Evolutionary conservation across 768 basidiomycete genomes (phyloP).

Genomic region (Floccularia luteovirens): DNA sequence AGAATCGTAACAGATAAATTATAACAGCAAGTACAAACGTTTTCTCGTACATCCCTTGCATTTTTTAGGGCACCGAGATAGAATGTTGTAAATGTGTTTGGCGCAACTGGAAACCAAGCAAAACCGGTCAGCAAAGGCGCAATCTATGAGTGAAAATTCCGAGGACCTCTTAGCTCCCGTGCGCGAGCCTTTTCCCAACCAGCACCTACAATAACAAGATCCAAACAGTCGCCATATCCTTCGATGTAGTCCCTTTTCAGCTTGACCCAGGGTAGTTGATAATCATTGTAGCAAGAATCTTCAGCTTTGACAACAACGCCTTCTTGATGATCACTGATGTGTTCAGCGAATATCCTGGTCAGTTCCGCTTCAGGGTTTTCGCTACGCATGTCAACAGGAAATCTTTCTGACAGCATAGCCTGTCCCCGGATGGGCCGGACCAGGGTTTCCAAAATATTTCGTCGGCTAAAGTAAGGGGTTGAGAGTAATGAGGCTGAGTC

Average conservation of each 20-base stretch:
- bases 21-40: slow-evolving; percentile 18
- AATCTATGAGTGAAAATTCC: slow-evolving; percentile 1
- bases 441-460: slow-evolving; percentile 51
- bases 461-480: slow-evolving; percentile 49
- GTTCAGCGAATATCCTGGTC: slow-evolving; percentile 37
- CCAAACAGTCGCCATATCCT: slow-evolving; percentile 73
- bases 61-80: slow-evolving; percentile 67
- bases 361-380: slow-evolving; percentile 18
- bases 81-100: slow-evolving; percentile 71
- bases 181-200: slow-evolving; percentile 77
- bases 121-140: slow-evolving; percentile 1
- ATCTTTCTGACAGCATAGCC: slow-evolving; percentile 55
- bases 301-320: slow-evolving; percentile 77
- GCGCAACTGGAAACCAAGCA: slow-evolving; percentile 42
- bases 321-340: slow-evolving; percentile 49
- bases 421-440: slow-evolving; percentile 49
- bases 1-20: not conserved
- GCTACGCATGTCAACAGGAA: slow-evolving; percentile 31
- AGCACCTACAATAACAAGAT: slow-evolving; percentile 72
- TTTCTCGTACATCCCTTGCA: slow-evolving; percentile 23
- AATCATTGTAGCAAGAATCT: slow-evolving; percentile 60
- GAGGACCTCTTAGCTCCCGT: slow-evolving; percentile 63
- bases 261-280: slow-evolving; percentile 73
- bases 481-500: slow-evolving; percentile 52
- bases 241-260: slow-evolving; percentile 86